phyloP scores from a whole-genome alignment of 2,329 filamentous ascomycete species.

The Pleomassaria siparia region DNA sequence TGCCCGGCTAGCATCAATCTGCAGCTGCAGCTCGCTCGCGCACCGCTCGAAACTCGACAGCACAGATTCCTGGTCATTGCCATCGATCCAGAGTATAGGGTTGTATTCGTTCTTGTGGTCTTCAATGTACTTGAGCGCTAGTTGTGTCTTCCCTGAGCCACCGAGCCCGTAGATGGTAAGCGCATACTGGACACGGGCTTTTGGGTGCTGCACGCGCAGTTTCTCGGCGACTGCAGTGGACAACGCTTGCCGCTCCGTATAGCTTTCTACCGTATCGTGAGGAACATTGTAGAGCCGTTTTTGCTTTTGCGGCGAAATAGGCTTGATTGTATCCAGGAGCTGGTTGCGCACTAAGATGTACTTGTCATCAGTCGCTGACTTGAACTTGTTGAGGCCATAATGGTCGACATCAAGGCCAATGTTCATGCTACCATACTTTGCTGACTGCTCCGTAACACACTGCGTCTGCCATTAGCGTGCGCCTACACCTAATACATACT shows the following conservation, averaged over 20 bases:
- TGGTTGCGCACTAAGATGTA: conserved; percentile 4
- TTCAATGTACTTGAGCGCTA: conserved; percentile 11
- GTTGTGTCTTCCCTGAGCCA: conserved; percentile 11
- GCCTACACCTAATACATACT: neutral
- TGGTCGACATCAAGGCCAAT: conserved; percentile 11
- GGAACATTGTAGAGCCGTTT: conserved; percentile 7
- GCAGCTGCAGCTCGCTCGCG: conserved; percentile 11
- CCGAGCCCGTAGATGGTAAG: conserved; percentile 11
- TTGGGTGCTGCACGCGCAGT: conserved; percentile 7
- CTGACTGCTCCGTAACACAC: conserved; percentile 12
- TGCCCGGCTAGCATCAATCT: conserved; percentile 1
- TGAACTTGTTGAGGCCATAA: conserved; percentile 11
- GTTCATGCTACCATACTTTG: conserved; percentile 4
- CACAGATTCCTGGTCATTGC: conserved; percentile 11
- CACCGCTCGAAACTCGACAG: conserved; percentile 14
- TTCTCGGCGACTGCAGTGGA: conserved; percentile 8
- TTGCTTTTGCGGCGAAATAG: conserved; percentile 2
- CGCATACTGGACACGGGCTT: conserved; percentile 9
- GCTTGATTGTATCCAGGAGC: conserved; percentile 5
- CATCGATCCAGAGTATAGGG: conserved; percentile 13
- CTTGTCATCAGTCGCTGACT: conserved; percentile 4
- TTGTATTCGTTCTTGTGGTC: conserved; percentile 10
- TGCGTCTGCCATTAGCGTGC: conserved; percentile 7
- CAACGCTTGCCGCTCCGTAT: conserved; percentile 6
- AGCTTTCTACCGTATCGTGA: conserved; percentile 6